Evolutionary conservation across 768 basidiomycete species (phyloP), one percentile per base, ranked within the genome.

Genomic region (Tulasnella sp.): DNA sequence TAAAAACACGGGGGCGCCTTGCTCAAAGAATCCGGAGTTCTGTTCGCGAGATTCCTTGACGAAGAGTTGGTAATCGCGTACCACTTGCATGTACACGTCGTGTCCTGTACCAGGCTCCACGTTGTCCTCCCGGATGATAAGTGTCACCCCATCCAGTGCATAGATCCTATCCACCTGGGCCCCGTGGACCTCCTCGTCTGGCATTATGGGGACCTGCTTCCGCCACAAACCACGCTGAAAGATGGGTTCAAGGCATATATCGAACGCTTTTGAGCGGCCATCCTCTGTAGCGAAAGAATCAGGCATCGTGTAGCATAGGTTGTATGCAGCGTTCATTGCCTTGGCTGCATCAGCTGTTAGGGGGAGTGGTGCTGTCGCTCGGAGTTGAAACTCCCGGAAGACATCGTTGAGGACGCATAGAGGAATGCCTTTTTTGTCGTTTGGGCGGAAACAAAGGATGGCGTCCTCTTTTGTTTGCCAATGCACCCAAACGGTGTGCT

Each of bases 51-150:
- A 13, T 1, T 5, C 18, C 32, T 46, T 20, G n/a, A 70, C 70
- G 69, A 42, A 42, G 40, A 77, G 40, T 40, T 40, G 40, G 40
- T 40, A 40, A 40, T 3, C 3, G 9, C 40, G 40, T 40, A 7
- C 3, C 40, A 9, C 40, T 40, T 40, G 40, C 40, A 40, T 40
- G 40, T 40, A 40, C 7, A 13, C 9, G 9, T 77, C n/a, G 35
- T 35, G 2, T 16, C 76, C 76, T 42, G 32, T 67, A 3, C 69
- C 76, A 44, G 69, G 32, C 44, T 77, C 76, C 26, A 42, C 11
- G 20, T 71, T 77, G 76, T 40, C 76, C 69, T 44, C 76, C 18
- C 67, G 32, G 70, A 77, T 20, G 26, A 77, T 44, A 29, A 7
- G 5, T 39, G 71, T 26, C 26, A 18, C 29, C 20, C 75, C 57